Evolutionary conservation across 257 asterid genomes (phyloP).

Genomic region (Mentha longifolia): DNA sequence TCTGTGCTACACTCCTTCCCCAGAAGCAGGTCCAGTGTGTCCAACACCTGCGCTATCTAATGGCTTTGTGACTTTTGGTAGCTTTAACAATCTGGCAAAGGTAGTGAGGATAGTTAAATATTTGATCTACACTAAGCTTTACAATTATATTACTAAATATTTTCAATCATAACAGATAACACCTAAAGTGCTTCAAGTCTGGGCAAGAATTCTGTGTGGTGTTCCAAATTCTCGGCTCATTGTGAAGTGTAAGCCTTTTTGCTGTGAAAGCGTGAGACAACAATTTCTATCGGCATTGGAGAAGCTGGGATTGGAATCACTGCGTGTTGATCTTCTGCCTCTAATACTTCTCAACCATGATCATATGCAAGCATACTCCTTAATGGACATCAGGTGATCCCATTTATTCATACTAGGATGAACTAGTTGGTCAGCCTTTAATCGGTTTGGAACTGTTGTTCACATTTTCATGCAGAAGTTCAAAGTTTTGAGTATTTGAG

Average conservation of each 20-base stretch:
- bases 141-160: conserved; percentile 18
- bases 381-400: conserved; percentile 94
- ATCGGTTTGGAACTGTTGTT: not conserved
- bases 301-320: conserved; percentile 93
- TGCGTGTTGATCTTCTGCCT: conserved; percentile 96
- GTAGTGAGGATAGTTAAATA: conserved; percentile 43
- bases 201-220: conserved; percentile 94
- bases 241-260: conserved; percentile 94
- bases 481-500: not conserved
- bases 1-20: conserved; percentile 96
- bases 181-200: conserved; percentile 92
- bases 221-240: conserved; percentile 96
- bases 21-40: conserved; percentile 93
- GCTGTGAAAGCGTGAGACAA: conserved; percentile 91
- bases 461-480: conserved; percentile 5
- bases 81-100: conserved; percentile 99
- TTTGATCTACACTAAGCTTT: conserved; percentile 1
- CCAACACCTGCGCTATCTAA: conserved; percentile 88
- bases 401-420: conserved; percentile 29
- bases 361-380: conserved; percentile 98
- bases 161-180: conserved; percentile 67
- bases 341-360: conserved; percentile 97
- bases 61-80: conserved; percentile 96
- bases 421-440: conserved; percentile 14
- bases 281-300: conserved; percentile 82